These are phyloP conservation scores for Orbilia blumenaviensis DNA, from an alignment of 2,329 filamentous ascomycete species.

Conservation along the genomic window DNA sequence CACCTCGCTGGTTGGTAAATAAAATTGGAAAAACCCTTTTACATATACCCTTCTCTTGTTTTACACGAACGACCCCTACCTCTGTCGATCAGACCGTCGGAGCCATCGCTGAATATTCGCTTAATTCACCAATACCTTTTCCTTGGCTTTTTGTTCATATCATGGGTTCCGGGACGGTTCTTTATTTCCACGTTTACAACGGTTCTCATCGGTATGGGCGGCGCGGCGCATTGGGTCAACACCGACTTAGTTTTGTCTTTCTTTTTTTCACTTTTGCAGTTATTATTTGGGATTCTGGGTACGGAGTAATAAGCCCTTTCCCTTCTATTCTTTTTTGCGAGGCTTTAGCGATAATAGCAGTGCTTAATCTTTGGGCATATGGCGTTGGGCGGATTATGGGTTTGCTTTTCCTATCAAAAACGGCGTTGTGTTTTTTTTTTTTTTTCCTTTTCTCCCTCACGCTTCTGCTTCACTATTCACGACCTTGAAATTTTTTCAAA, in stretches of 20 bases:
- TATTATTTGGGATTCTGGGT: conserved; percentile 32
- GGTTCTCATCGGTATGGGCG: conserved; percentile 47
- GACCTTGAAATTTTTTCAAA: conserved; percentile 51
- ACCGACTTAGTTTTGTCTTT: conserved; percentile 32
- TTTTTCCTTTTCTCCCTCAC: no score
- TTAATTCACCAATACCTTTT: conserved; percentile 55
- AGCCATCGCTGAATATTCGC: conserved; percentile 39
- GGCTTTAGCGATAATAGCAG: conserved; percentile 50
- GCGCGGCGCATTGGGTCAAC: conserved; percentile 49
- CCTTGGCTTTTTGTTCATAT: conserved; percentile 55
- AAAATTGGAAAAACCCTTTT: conserved; percentile 27
- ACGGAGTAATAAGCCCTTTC: conserved; percentile 51
- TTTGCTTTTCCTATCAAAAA: conserved; percentile 27
- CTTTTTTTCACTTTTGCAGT: conserved; percentile 16
- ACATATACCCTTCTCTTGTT: conserved; percentile 35
- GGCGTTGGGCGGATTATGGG: conserved; percentile 43
- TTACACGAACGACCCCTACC: conserved; percentile 45
- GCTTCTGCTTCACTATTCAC: conserved; percentile 26
- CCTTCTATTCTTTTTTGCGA: conserved; percentile 45
- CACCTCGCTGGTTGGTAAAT: conserved; percentile 83
- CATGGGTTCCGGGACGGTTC: conserved; percentile 50
- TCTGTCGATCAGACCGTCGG: conserved; percentile 50
- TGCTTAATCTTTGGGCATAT: conserved; percentile 47
- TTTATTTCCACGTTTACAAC: conserved; percentile 43
- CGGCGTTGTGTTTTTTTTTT: conserved; percentile 42